Percentiles rank a stretch among this genome's conserved stretches.
Conservation (phyloP, 164 flowering plant species). For the Pachysandra terminalis region DNA sequence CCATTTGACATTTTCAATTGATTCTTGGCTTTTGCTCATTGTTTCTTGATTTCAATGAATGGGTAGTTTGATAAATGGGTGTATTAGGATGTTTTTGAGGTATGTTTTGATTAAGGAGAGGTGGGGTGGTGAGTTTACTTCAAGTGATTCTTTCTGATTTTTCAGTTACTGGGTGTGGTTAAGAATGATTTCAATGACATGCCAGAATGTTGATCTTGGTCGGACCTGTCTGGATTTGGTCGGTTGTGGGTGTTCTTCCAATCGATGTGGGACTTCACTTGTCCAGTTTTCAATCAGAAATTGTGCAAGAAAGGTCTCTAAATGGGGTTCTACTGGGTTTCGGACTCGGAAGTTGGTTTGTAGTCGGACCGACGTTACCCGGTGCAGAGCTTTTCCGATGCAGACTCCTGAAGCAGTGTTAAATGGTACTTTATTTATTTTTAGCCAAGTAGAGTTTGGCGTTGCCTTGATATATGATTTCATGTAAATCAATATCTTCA, state of each 20-base stretch:
- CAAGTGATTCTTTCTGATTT: slow-evolving; percentile 13
- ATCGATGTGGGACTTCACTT: slow-evolving; percentile 19
- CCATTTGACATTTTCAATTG: background rate
- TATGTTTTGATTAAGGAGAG: slow-evolving; percentile 15
- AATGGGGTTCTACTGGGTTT: slow-evolving; percentile 14
- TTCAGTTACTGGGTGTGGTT: slow-evolving; percentile 25
- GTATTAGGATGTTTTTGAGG: slow-evolving; percentile 14
- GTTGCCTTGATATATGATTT: background rate
- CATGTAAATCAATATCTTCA: background rate
- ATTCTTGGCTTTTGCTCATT: no score
- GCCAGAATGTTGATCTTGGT: slow-evolving; percentile 48
- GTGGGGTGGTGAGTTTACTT: background rate
- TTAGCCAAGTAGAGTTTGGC: background rate
- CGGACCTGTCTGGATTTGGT: slow-evolving; percentile 40
- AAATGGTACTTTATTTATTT: slow-evolving; percentile 37
- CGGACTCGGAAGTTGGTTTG: slow-evolving; percentile 27
- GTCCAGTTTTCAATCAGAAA: slow-evolving; percentile 25
- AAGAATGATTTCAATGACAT: slow-evolving; percentile 65
- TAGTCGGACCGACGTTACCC: slow-evolving; percentile 20
- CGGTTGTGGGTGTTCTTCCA: slow-evolving; percentile 57
- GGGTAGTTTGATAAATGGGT: no score
- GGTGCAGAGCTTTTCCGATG: slow-evolving; percentile 38
- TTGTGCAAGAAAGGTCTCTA: slow-evolving; percentile 19
- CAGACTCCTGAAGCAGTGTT: slow-evolving; percentile 47
- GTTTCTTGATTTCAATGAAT: no score